Base-by-base conservation (phyloP, 108 stramenopile species). In the Fragilaria crotonensis region DNA sequence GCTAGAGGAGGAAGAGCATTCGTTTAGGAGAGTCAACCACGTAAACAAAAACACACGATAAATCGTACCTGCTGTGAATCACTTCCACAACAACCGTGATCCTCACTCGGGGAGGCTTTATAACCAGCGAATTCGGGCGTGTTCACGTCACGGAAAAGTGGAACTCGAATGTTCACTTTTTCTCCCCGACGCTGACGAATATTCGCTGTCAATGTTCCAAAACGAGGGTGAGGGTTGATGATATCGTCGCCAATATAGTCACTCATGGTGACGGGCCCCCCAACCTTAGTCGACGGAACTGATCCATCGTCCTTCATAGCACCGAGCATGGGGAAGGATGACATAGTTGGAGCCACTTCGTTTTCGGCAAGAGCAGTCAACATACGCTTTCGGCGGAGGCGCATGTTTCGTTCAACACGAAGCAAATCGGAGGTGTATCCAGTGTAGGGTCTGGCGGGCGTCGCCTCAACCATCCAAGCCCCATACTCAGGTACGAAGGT, bases 401-500 rank as follows among this genome's bases (percentile, higher is more conserved):
- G 79, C 96, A 99, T 98, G 54, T 96, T 97, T n/a, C 93, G 76
- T 68, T 99, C 97, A 23, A 99, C 97, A n/a, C 90, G 78, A 17
- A 93, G 77, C 45, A 99, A 68, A 75, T 99, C 98, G 3, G 81
- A 75, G 21, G 93, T 77, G 58, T 87, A 94, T 46, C 94, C 89
- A 22, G 89, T 87, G 77, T 96, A 98, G 0, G 97, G 98, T 25
- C 85, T 68, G 49, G 76, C 57, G 2, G 98, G 98, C 17, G 97
- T 98, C 18, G 96, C 95, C 77, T 99, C 98, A 4, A 98, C 79
- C 98, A 99, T 99, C 98, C 98, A 99, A 7, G 91, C 83, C 5
- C 98, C 98, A 65, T 94, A 98, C 61, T 98, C 97, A 23, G 96
- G 96, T 45, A 95, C 91, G 91, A 93, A 97, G 60, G 68, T 81